Percentiles rank a stretch among this genome's conserved stretches.
phyloP scores from a whole-genome alignment of 148 eudicot genomes.

The Fagopyrum homotropicum region DNA sequence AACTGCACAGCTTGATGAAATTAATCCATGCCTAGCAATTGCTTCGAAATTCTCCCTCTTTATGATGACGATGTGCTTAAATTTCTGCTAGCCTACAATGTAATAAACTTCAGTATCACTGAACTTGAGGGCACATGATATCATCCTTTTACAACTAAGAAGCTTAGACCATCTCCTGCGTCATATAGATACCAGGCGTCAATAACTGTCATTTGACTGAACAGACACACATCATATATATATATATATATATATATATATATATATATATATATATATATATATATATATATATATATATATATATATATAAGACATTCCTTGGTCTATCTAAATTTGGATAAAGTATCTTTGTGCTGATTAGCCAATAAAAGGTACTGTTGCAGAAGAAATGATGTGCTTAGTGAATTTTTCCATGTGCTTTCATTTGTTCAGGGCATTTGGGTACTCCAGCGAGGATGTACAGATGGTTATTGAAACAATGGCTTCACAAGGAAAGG shows the following conservation, averaged over 20 bases:
- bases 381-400: background rate
- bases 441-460: slow-evolving; percentile 99
- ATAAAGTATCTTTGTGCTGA: background rate
- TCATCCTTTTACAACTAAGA: too few relatives aligned
- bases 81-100: background rate
- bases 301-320: background rate
- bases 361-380: background rate
- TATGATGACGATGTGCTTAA: background rate
- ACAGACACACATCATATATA: background rate
- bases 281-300: too few relatives aligned
- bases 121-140: background rate
- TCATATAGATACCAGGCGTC: background rate
- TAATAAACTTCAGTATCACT: background rate
- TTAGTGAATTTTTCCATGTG: background rate
- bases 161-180: background rate
- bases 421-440: slow-evolving; percentile 52
- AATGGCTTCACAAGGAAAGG: slow-evolving; percentile 98
- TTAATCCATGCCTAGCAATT: background rate
- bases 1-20: background rate
- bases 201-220: background rate
- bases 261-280: background rate
- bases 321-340: background rate
- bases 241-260: too few relatives aligned
- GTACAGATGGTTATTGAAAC: slow-evolving; percentile 99
- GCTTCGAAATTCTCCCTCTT: background rate